Conservation (phyloP, 2,329 filamentous ascomycete species). For the Stachybotrys echinatus region DNA sequence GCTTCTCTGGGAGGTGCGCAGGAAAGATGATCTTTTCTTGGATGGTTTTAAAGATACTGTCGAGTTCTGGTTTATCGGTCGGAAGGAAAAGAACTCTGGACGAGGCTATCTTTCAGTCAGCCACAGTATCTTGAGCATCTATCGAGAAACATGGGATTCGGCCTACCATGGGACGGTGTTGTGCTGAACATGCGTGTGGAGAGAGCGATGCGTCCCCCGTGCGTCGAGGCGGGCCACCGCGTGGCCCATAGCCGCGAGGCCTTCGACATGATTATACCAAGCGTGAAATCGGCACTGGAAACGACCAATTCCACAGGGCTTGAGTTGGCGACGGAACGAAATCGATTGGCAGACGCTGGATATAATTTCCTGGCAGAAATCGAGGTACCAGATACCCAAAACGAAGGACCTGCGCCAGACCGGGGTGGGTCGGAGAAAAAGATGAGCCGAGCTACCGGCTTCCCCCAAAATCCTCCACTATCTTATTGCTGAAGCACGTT, state of each 20-base stretch:
- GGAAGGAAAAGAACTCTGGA: not conserved
- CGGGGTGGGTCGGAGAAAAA: not conserved
- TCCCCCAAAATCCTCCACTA: not conserved
- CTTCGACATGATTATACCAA: slow-evolving; percentile 10
- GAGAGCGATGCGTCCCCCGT: not conserved
- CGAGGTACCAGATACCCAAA: no score
- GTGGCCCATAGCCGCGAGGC: slow-evolving; percentile 18
- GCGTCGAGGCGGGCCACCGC: slow-evolving; percentile 4
- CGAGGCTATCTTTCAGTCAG: not conserved
- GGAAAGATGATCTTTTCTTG: slow-evolving; percentile 58
- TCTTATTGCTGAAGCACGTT: not conserved
- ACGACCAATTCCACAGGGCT: no score
- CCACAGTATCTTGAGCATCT: not conserved
- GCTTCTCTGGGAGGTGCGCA: slow-evolving; percentile 46
- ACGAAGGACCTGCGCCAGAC: not conserved
- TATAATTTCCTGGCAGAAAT: not conserved
- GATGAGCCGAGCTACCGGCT: not conserved
- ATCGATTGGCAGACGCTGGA: no score
- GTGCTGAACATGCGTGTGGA: slow-evolving; percentile 20
- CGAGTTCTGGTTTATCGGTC: slow-evolving; percentile 48
- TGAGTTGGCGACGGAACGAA: no score
- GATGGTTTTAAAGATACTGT: slow-evolving; percentile 45
- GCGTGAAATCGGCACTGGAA: no score
- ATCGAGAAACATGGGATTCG: not conserved
- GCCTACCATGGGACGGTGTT: slow-evolving; percentile 21